Base-by-base conservation (phyloP, 2,329 filamentous ascomycete genomes). In the Bipolaris victoriae region DNA sequence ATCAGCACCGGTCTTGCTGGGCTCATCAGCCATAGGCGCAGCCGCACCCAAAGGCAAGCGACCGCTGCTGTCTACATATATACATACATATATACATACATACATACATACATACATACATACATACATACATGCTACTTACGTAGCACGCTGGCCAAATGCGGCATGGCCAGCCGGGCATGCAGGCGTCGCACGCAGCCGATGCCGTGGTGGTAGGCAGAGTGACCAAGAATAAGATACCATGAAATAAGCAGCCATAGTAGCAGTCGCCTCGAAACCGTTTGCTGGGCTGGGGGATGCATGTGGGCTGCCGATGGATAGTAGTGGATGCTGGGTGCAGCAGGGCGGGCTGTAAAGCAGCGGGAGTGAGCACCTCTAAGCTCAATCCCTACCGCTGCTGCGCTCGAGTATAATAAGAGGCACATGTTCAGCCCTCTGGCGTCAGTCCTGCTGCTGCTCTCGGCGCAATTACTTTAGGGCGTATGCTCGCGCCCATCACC, bases 341-440 rank as follows among this genome's bases (percentile, higher is more conserved):
- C 37, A 51, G 53, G 39, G 60, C 47, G 60, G 56, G 47, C 31
- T 56, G 46, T 31, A 45, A 36, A 13, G 52, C 46, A 55, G 58
- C 55, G 50, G 55, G n/a, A 60, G 57, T 54, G 58, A 60, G 62
- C 63, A 46, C 52, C 15, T 64, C 50, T 52, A 37, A 53, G 60
- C 60, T 58, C 33, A 36, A 57, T 46, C 44, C 58, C 41, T 50
- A 58, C 44, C 55, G 33, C 46, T 35, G 22, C 43, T 44, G 36
- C 15, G 52, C 49, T 54, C 45, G 54, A 50, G 55, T 66, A 57
- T 56, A 57, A 65, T 57, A 57, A 65, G 62, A 57, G 41, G 58
- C 18, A 49, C 53, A 57, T 54, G 57, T 59, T 58, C 63, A 61
- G 64, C 59, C 10, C 29, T 31, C 29, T 31, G 29, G 3, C 3